A percentile compares a stretch with the other conserved stretches of the same genome.
phyloP scores from a whole-genome alignment of 306 rosid species.

The Begonia loranthoides region DNA sequence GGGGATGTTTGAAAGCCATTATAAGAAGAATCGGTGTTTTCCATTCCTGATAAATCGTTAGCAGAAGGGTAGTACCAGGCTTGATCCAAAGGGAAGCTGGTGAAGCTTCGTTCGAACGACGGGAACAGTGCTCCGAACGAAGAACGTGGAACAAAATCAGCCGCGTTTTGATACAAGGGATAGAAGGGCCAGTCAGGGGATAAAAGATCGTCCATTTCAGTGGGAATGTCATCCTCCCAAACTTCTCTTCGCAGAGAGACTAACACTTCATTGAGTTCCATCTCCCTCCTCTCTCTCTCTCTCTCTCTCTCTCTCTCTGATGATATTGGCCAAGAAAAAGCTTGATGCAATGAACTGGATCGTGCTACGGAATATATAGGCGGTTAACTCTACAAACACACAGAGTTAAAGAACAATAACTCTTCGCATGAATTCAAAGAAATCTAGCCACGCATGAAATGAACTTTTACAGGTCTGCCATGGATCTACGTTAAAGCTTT shows the following conservation, averaged over 20 bases:
- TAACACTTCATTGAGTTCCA: slow-evolving; percentile 13
- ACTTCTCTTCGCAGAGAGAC: slow-evolving; percentile 53
- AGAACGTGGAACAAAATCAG: slow-evolving; percentile 25
- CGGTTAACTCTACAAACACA: too few relatives aligned
- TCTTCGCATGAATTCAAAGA: too few relatives aligned
- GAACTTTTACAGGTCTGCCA: too few relatives aligned
- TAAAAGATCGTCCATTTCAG: slow-evolving; percentile 39
- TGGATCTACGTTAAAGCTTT: too few relatives aligned
- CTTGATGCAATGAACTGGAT: too few relatives aligned
- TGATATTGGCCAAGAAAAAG: background rate
- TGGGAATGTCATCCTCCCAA: slow-evolving; percentile 41
- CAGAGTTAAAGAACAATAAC: too few relatives aligned
- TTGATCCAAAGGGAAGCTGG: too few relatives aligned
- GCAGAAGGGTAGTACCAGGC: slow-evolving; percentile 1
- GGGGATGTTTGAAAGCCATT: slow-evolving; percentile 6
- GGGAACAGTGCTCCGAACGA: slow-evolving; percentile 16
- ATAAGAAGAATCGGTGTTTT: background rate
- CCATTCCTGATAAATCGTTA: slow-evolving; percentile 5
- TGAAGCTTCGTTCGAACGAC: too few relatives aligned
- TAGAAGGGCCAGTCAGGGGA: slow-evolving; percentile 32
- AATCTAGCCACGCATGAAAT: too few relatives aligned
- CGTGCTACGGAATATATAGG: too few relatives aligned
- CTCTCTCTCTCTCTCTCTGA: background rate
- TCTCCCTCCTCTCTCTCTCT: slow-evolving; percentile 2
- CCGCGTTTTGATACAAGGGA: slow-evolving; percentile 49